Percentiles rank a stretch among this genome's conserved stretches.
phyloP scores from a whole-genome alignment of 805 yeast genomes.

The Candida ipomoeae region DNA sequence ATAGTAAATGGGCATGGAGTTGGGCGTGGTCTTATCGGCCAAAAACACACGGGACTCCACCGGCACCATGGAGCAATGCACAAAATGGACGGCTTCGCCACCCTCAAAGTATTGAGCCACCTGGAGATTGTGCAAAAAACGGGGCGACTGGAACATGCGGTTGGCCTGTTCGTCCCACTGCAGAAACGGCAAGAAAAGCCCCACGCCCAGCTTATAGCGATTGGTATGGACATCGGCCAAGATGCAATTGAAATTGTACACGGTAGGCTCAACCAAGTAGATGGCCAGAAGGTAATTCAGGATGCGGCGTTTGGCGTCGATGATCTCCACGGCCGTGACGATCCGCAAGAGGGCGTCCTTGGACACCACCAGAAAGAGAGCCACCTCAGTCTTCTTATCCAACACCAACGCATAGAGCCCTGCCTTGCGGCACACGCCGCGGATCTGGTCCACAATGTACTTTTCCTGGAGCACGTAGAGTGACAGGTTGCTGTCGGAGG shows the following conservation, averaged over 20 bases:
- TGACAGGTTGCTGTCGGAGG: constrained; percentile 12
- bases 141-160: constrained; percentile 19
- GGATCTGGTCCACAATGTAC: constrained; percentile 23
- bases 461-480: constrained; percentile 15
- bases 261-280: constrained; percentile 69
- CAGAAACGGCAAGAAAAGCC: constrained; percentile 61
- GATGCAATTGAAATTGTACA: constrained; percentile 69
- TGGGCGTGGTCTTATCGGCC: constrained; percentile 46
- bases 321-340: constrained; percentile 60
- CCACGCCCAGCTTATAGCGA: constrained; percentile 72
- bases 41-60: constrained; percentile 68
- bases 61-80: constrained; percentile 49
- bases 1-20: constrained; percentile 70
- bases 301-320: constrained; percentile 58
- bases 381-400: constrained; percentile 50
- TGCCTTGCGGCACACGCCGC: constrained; percentile 26
- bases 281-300: constrained; percentile 71
- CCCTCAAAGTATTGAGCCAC: constrained; percentile 29
- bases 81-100: constrained; percentile 25
- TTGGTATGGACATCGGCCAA: constrained; percentile 67
- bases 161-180: constrained; percentile 23
- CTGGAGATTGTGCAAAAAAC: constrained; percentile 29
- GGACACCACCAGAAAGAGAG: constrained; percentile 46
- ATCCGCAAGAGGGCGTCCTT: constrained; percentile 47
- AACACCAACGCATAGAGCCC: constrained; percentile 43